Evolutionary conservation across 2,329 filamentous ascomycete genomes (phyloP), one percentile per base, ranked within the genome.

Genomic region (Fusarium succisae): DNA sequence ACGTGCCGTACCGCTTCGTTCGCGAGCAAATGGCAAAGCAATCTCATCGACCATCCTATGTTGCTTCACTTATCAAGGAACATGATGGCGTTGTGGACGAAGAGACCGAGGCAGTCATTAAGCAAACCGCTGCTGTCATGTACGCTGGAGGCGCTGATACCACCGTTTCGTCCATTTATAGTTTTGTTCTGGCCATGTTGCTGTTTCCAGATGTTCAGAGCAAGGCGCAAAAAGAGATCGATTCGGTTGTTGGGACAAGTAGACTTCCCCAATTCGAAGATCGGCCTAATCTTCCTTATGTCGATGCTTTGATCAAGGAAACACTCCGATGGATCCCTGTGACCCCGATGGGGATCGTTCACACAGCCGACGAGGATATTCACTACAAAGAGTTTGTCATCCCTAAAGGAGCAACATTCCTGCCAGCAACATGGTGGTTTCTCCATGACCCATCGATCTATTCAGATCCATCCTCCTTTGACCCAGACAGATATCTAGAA

Each of bases 371-470:
- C 1, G 79, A 79, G 10, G 77, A 80, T 1, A 56, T 76, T 1
- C 14, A 66, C 1, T 80, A 65, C 14, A 59, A 70, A 13, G 74
- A 72, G 0, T 73, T 76, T 13, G 28, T 58, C 1, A 77, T 81
- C 3, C 77, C 79, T 0, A 76, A 79, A 6, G 77, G 72, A 14
- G 56, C 78, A 1, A 26, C 48, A 3, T 30, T 80, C 1, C 41
- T 79, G 4, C 35, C 62, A 6, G 63, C 62, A 2, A 43, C 62
- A 13, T 79, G 76, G 76, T 78, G 76, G 76, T 73, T 77, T n/a
- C 30, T 72, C 2, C 91, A 93, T 78, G 92, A 94, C 75, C 88
- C 90, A 7, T 88, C 91, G 51, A 90, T 89, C 5, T 94, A 94
- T 79, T 84, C 87, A 0, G 62, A 82, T 10, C 81, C 81, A 0